A percentile compares a stretch with the other conserved stretches of the same genome.
Conservation (phyloP, 371 early-diverging fungal genomes). For the Batkoa obscura region DNA sequence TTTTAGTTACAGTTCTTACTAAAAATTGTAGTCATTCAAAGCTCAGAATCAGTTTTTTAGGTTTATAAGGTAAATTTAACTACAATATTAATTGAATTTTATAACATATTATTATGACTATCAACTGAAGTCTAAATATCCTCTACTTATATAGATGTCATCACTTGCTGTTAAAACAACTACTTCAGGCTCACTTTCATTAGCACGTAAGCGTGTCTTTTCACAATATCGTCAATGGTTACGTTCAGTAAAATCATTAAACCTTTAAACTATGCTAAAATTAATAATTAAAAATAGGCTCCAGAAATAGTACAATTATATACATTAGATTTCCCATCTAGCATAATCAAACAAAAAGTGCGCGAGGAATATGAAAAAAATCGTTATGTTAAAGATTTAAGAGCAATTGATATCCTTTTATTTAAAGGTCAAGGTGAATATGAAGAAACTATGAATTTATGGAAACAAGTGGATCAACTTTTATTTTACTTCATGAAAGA, state of each 20-base stretch:
- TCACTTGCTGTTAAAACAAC: slow-evolving; percentile 29
- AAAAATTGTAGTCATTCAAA: too few relatives aligned
- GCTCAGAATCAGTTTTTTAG: too few relatives aligned
- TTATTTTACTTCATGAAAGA: slow-evolving; percentile 75
- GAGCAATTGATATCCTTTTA: slow-evolving; percentile 62
- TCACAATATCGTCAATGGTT: slow-evolving; percentile 44
- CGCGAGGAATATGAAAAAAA: slow-evolving; percentile 83
- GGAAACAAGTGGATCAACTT: slow-evolving; percentile 87
- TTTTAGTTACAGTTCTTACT: too few relatives aligned
- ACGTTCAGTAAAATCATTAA: slow-evolving; percentile 24
- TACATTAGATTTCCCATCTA: slow-evolving; percentile 53
- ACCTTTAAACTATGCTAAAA: not conserved
- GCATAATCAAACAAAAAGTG: slow-evolving; percentile 61
- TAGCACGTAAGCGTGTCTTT: slow-evolving; percentile 32
- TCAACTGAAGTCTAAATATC: too few relatives aligned
- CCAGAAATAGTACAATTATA: slow-evolving; percentile 63
- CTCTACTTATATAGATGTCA: too few relatives aligned
- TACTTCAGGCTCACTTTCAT: slow-evolving; percentile 29
- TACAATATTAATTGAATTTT: too few relatives aligned
- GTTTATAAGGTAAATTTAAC: too few relatives aligned
- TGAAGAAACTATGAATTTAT: slow-evolving; percentile 84
- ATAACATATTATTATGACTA: too few relatives aligned
- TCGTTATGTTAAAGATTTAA: slow-evolving; percentile 58
- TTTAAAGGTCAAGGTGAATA: slow-evolving; percentile 77
- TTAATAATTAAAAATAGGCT: slow-evolving; percentile 21